phyloP scores from a whole-genome alignment of 768 basidiomycete species.

The Gyrodon lividus region DNA sequence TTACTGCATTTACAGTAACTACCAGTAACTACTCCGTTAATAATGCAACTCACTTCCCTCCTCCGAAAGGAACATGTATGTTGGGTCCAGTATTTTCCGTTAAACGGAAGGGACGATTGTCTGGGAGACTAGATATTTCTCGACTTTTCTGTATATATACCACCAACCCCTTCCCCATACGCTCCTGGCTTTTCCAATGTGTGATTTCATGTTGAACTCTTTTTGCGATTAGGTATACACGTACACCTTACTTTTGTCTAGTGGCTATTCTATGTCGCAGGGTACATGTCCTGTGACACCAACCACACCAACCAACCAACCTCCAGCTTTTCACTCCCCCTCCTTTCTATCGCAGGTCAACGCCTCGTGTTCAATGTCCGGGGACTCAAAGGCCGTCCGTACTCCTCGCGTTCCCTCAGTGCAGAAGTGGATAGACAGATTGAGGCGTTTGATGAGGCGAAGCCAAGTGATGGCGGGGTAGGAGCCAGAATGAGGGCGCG shows the following conservation, averaged over 20 bases:
- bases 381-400: conserved; percentile 1
- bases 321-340: conserved; percentile 14
- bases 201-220: neutral
- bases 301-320: too few relatives aligned
- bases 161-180: too few relatives aligned
- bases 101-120: too few relatives aligned
- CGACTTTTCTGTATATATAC: too few relatives aligned
- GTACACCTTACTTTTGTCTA: neutral
- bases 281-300: neutral
- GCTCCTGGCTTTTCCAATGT: too few relatives aligned
- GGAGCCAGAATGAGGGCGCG: neutral
- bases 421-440: conserved; percentile 18
- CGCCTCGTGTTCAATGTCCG: conserved; percentile 21
- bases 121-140: too few relatives aligned
- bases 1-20: too few relatives aligned
- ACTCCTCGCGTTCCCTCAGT: conserved; percentile 7
- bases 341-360: conserved; percentile 17
- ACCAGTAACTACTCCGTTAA: too few relatives aligned
- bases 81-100: too few relatives aligned
- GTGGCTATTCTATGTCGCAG: neutral
- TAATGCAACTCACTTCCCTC: too few relatives aligned
- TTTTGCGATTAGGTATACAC: neutral
- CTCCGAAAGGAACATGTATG: too few relatives aligned
- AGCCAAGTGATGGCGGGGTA: neutral
- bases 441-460: neutral